Base-by-base conservation (phyloP, 768 basidiomycete species). In the Boletus reticulatus region DNA sequence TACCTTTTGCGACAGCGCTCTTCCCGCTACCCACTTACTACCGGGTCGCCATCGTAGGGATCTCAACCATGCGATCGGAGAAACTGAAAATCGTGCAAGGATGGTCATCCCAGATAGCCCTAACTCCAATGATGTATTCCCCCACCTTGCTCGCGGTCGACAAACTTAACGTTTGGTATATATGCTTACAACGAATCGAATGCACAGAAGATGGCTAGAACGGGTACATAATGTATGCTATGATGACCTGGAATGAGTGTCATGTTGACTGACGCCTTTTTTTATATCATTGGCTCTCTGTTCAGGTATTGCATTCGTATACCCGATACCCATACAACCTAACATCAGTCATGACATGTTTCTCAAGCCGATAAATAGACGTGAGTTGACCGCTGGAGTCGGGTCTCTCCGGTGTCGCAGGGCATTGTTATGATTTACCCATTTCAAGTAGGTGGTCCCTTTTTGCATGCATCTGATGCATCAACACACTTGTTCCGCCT, bases 301-400 rank as follows among this genome's bases (percentile, higher is more conserved):
- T 51, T 36, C 55, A 91, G 89, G 63, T 94, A 93, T 67, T 76
- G 94, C 24, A 69, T 94, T 20, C 84, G 88, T 42, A 74, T 86
- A 36, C 94, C 94, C 3, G 63, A 75, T 97, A 38, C 82, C 81
- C 13, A 49, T 97, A 6, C 92, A 95, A 61, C 92, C 92, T 0
- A 88, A 93, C 62, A 84, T 94, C 63, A 89, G 89, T 61, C 93
- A 95, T 72, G 78, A 88, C 54, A 79, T 97, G 4, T 94, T 85
- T 72, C 74, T 97, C 42, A 70, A 78, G 34, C 94, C 95, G 0
- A 82, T 85, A 71, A 77, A 72, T n/a, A 79, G 85, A 38, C 72
- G 77, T 48, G 80, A 88, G 61, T 83, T 83, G 58, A 80, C 85
- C 3, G 63, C 76, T 22, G 32, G 68, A 81, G 53, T 77, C 92